These are phyloP conservation scores for Hansenula anomala DNA, from an alignment of 1,139 yeast genomes.

Conservation along the genomic window DNA sequence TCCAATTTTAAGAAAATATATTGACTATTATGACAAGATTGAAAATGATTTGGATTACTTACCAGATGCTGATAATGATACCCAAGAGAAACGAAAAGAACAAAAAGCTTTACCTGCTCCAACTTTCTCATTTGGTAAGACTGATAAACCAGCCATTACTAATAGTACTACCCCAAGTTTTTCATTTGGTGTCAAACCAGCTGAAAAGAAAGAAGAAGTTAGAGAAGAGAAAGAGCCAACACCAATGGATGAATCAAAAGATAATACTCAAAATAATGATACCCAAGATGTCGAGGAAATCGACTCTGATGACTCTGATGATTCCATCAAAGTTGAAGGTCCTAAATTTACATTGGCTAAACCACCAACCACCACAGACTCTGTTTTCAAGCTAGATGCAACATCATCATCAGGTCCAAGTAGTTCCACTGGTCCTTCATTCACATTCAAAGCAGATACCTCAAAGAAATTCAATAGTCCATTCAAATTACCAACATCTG, in stretches of 20 bases:
- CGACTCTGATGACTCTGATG: conserved; percentile 36
- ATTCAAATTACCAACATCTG: conserved; percentile 35
- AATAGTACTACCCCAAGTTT: conserved; percentile 3
- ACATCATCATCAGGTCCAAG: conserved; percentile 52
- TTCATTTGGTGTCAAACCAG: conserved; percentile 5
- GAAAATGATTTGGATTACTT: conserved; percentile 22
- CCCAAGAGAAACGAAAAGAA: conserved; percentile 5
- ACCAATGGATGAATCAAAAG: conserved; percentile 8
- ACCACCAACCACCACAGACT: conserved; percentile 50
- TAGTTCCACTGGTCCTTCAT: conserved; percentile 63
- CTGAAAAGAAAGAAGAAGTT: not conserved
- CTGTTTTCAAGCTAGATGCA: conserved; percentile 50
- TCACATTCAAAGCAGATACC: conserved; percentile 41
- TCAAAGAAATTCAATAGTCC: conserved; percentile 39
- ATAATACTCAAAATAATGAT: conserved; percentile 10
- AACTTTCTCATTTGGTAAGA: not conserved
- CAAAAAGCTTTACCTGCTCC: conserved; percentile 13
- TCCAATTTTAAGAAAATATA: conserved; percentile 54
- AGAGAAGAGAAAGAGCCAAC: conserved; percentile 6
- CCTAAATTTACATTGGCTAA: conserved; percentile 53
- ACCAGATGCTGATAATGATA: conserved; percentile 20
- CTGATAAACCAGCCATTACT: too few species aligned
- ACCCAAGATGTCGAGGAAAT: too few species aligned
- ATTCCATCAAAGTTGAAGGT: conserved; percentile 53
- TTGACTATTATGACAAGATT: conserved; percentile 45